phyloP scores from a whole-genome alignment of 306 rosid genomes.

The Corylus americana region DNA sequence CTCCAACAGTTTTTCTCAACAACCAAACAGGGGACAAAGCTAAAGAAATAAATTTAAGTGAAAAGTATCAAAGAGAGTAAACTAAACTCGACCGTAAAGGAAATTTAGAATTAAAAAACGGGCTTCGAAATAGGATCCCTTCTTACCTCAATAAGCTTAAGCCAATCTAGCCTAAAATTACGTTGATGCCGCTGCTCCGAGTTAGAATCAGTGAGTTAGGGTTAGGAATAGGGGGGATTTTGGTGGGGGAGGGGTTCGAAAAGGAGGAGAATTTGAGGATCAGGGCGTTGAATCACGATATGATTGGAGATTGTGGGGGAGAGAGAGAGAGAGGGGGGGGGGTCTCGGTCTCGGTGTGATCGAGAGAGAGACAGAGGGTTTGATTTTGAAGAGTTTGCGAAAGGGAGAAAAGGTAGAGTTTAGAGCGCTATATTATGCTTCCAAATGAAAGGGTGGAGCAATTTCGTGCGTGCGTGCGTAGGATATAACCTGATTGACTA shows the following conservation, averaged over 20 bases:
- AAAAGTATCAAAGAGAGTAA: background rate
- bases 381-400: constrained; percentile 31
- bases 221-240: constrained; percentile 20
- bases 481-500: background rate
- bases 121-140: background rate
- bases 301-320: constrained; percentile 4
- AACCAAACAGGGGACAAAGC: constrained; percentile 2
- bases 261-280: constrained; percentile 18
- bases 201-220: constrained; percentile 41
- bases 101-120: background rate
- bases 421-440: constrained; percentile 13
- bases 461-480: constrained; percentile 14
- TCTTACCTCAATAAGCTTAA: constrained; percentile 42
- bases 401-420: constrained; percentile 6
- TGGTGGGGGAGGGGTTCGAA: background rate
- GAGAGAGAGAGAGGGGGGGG: constrained; percentile 10
- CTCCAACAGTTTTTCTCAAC: background rate
- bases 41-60: background rate
- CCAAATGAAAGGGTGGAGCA: background rate
- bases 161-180: constrained; percentile 23
- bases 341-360: constrained; percentile 26
- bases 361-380: constrained; percentile 23
- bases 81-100: background rate
- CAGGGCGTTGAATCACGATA: constrained; percentile 8
- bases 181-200: constrained; percentile 35